Evolutionary conservation across 768 basidiomycete species (phyloP).

Genomic region (Imleria badia): DNA sequence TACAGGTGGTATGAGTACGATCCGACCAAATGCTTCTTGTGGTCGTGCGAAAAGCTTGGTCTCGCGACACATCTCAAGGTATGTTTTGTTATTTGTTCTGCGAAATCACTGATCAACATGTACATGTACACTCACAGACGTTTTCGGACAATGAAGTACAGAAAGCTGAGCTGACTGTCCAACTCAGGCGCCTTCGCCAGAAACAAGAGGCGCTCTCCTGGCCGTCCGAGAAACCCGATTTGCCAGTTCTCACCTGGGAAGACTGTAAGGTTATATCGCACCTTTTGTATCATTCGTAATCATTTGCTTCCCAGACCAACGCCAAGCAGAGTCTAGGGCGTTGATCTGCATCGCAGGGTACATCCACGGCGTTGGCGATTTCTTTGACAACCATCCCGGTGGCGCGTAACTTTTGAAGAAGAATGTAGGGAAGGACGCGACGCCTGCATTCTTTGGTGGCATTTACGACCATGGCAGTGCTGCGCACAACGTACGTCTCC

Average conservation of each 20-base stretch:
- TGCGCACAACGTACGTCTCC: constrained; percentile 66
- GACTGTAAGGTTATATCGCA: constrained; percentile 50
- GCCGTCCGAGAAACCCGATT: constrained; percentile 69
- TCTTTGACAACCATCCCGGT: constrained; percentile 87
- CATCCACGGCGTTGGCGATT: constrained; percentile 81
- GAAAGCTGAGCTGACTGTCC: constrained; percentile 90
- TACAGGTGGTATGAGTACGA: constrained; percentile 87
- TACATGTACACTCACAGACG: constrained; percentile 30
- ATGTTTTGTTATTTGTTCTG: neutral
- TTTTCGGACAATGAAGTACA: constrained; percentile 59
- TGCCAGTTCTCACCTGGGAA: constrained; percentile 87
- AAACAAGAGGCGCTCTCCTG: constrained; percentile 72
- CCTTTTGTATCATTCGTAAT: constrained; percentile 2
- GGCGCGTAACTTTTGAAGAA: constrained; percentile 77
- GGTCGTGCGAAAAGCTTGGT: constrained; percentile 44
- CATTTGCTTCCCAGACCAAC: constrained; percentile 51
- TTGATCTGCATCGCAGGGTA: constrained; percentile 86
- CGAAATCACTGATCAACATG: neutral
- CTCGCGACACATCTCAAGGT: constrained; percentile 54
- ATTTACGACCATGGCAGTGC: constrained; percentile 83
- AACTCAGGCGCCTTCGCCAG: constrained; percentile 77
- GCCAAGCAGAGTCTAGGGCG: constrained; percentile 72
- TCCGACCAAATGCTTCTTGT: constrained; percentile 85
- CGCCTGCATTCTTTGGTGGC: constrained; percentile 89
- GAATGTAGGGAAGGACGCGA: constrained; percentile 86